Conservation (phyloP, 2,329 filamentous ascomycete genomes). For the Beauveria australis region DNA sequence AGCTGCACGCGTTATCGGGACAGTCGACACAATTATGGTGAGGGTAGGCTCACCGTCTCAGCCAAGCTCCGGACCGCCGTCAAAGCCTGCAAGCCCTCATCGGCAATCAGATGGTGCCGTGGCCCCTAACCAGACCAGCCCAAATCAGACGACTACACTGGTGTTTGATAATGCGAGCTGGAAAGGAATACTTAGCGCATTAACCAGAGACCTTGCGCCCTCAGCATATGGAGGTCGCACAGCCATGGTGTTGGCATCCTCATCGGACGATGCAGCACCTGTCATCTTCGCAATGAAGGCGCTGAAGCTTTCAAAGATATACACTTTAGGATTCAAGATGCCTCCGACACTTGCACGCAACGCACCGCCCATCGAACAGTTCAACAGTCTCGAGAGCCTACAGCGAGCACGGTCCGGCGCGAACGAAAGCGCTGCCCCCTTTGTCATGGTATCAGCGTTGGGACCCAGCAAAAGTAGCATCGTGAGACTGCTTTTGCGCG, state of each 20-base stretch:
- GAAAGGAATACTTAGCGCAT: conserved; percentile 75
- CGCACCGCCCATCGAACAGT: conserved; percentile 63
- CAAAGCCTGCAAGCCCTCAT: conserved; percentile 40
- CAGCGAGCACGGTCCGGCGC: conserved; percentile 43
- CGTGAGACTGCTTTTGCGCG: conserved; percentile 67
- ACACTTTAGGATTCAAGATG: conserved; percentile 74
- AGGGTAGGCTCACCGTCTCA: conserved; percentile 30
- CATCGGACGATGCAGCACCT: conserved; percentile 67
- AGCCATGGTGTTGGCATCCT: conserved; percentile 66
- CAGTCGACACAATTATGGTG: conserved; percentile 74
- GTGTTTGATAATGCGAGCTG: conserved; percentile 77
- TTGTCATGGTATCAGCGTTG: conserved; percentile 73
- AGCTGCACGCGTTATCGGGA: conserved; percentile 68
- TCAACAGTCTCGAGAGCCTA: conserved; percentile 63
- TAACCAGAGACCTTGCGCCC: conserved; percentile 74
- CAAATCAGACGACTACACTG: conserved; percentile 42
- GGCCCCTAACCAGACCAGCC: conserved; percentile 29
- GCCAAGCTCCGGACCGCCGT: conserved; percentile 36
- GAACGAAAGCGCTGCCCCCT: conserved; percentile 50
- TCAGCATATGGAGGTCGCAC: conserved; percentile 71
- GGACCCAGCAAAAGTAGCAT: conserved; percentile 70
- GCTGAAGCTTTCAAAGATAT: conserved; percentile 68
- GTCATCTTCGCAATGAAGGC: conserved; percentile 72
- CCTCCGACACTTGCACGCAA: conserved; percentile 52
- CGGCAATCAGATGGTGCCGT: conserved; percentile 24